Evolutionary conservation across 2,329 filamentous ascomycete species (phyloP).

Genomic region (Xylaria multiplex): DNA sequence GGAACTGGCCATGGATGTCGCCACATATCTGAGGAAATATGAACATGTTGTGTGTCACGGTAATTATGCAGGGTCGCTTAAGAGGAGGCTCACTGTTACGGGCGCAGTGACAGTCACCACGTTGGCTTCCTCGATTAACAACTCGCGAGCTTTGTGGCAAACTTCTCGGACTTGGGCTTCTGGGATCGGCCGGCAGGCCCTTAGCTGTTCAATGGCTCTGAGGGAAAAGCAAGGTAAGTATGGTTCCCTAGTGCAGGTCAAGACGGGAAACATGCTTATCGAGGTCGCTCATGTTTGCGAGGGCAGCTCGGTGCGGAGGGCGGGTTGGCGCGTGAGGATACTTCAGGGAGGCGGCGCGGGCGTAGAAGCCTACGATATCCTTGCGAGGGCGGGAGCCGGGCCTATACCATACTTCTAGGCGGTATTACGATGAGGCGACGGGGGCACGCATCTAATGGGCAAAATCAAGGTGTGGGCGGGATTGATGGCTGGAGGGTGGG

Average conservation of each 20-base stretch:
- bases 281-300: conserved; percentile 81
- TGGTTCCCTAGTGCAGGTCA: conserved; percentile 8
- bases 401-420: conserved; percentile 38
- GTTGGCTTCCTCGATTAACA: conserved; percentile 97
- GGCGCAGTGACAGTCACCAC: conserved; percentile 95
- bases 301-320: conserved; percentile 11
- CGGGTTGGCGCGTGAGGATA: conserved; percentile 24
- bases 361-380: conserved; percentile 22
- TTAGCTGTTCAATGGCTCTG: conserved; percentile 93
- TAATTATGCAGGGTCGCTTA: not conserved
- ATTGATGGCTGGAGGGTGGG: not conserved
- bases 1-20: conserved; percentile 96
- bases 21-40: conserved; percentile 77
- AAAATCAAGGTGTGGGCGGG: not conserved
- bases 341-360: conserved; percentile 3
- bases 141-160: conserved; percentile 95
- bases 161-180: conserved; percentile 95
- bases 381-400: not conserved
- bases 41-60: conserved; percentile 15
- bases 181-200: conserved; percentile 94
- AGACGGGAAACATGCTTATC: conserved; percentile 72
- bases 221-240: conserved; percentile 34
- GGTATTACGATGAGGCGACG: not conserved
- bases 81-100: conserved; percentile 74
- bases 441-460: not conserved